Percentiles rank a stretch among this genome's conserved stretches.
These are phyloP conservation scores for Neurospora sp. DNA, from an alignment of 495 filamentous ascomycete species.

Conservation along the genomic window DNA sequence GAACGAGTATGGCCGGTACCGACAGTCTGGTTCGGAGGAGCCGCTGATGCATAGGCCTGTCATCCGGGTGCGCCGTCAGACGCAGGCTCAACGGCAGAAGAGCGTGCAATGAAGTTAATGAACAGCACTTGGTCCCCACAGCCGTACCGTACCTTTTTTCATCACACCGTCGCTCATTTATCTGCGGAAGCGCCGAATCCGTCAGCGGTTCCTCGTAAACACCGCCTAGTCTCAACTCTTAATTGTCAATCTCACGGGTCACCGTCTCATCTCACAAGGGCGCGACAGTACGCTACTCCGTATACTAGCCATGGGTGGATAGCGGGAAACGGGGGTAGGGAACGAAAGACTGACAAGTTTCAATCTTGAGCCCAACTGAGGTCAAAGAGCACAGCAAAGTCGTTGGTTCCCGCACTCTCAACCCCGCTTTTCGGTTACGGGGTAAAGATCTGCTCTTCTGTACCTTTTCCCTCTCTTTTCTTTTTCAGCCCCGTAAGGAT, in stretches of 20 bases:
- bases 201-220: neutral
- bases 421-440: neutral
- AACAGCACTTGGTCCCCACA: neutral
- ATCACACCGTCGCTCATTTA: neutral
- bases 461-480: neutral
- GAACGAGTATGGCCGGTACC: neutral
- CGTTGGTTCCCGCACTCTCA: neutral
- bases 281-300: neutral
- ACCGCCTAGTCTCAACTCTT: neutral
- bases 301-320: neutral
- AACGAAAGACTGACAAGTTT: neutral
- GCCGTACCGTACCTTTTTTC: neutral
- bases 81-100: neutral
- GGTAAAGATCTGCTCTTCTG: neutral
- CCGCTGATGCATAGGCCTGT: neutral
- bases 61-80: neutral
- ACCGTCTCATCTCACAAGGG: neutral
- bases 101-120: neutral
- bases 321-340: neutral
- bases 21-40: neutral
- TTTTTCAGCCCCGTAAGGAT: neutral
- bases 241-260: neutral
- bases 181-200: neutral
- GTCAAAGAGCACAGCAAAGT: neutral
- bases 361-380: neutral